Evolutionary conservation across 139 green algal genomes (phyloP), one percentile per base, ranked within the genome.

Genomic region (Haematococcus lacustris): DNA sequence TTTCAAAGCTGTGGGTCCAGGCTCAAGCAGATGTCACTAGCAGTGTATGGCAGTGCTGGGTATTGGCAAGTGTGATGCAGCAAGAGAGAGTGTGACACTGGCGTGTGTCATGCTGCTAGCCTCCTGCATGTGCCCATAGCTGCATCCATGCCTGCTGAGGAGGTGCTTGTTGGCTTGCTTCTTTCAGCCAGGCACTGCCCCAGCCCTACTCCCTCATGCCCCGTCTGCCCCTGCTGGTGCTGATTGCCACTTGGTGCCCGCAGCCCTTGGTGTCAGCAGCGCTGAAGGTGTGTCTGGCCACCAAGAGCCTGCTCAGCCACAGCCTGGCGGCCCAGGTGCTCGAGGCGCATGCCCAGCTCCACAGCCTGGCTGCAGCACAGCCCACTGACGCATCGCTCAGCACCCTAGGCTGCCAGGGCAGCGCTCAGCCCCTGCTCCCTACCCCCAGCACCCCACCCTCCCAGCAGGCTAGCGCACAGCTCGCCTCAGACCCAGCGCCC

Each of bases 211-310:
- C 47, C 13, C 21, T 57, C 17, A 13, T n/a, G 47, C 47, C 21
- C 21, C 47, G 13, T 21, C 47, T 57, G 21, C 47, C 13, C 47
- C 47, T n/a, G 47, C 47, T 57, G 17, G 17, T 57, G 17, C 47
- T 57, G 17, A 57, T n/a, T 21, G 17, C 21, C 17, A n/a, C 21
- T 13, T 57, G 47, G 47, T 21, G 17, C 25, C 30, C 23, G 64
- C 64, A 70, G 64, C 38, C 23, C 7, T 47, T 72, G 67, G 67
- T 72, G 35, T 40, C 23, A 2, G 38, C 47, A 51, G 73, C 73
- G 17, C 50, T 78, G 26, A 78, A 72, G 64, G 39, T 78, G 47
- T 78, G 64, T 51, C 51, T 78, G 73, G 50, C 64, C 2, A 51
- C 38, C 26, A 3, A 51, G 28, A 37, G 59, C 1, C 33, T 78